Base-by-base conservation (phyloP, 106 monocot genomes). In the Hemerocallis citrina region DNA sequence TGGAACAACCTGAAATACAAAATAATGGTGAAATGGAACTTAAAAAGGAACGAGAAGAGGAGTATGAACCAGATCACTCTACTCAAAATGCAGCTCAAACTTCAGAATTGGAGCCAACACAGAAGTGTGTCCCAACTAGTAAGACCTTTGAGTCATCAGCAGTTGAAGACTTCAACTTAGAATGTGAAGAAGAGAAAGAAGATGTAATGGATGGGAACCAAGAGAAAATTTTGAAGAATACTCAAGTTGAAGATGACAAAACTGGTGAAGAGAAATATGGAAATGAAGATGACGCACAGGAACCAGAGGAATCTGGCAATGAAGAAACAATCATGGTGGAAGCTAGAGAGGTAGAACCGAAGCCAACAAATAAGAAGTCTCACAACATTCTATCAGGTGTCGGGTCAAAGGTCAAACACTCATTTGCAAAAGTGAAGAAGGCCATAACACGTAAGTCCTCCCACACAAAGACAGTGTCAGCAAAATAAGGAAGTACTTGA, bases 361-460 rank as follows among this genome's bases (percentile, higher is more conserved):
- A 76, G 54, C 38, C 57, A 67, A 25, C 75, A 62, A 75, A 76
- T 30, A 88, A 88, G 70, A 88, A 88, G 59, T 77, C 76, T 73
- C 87, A 79, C 43, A 73, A 67, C 29, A 73, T 82, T 30, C 66
- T 88, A 55, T 79, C 79, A 40, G 82, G 88, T 44, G 83, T 88
- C 5, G 73, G 76, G 64, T 79, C 79, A 61, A 88, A 88, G 67
- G 79, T 88, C 58, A 88, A 83, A 41, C 79, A 80, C 23, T 83
- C 83, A 54, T 17, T 88, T 34, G 77, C 79, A 62, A 88, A 88
- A 65, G 88, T 88, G 33, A 88, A 77, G 76, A 83, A 88, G 59
- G 83, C 63, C 57, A 83, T 88, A 47, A 83, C 66, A 64, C 83
- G 88, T 33, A 88, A 88, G 34, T 76, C 82, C 65, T 75, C 72